A percentile compares a stretch with the other conserved stretches of the same genome.
phyloP scores from a whole-genome alignment of 768 basidiomycete genomes.

The Suillus decipiens region DNA sequence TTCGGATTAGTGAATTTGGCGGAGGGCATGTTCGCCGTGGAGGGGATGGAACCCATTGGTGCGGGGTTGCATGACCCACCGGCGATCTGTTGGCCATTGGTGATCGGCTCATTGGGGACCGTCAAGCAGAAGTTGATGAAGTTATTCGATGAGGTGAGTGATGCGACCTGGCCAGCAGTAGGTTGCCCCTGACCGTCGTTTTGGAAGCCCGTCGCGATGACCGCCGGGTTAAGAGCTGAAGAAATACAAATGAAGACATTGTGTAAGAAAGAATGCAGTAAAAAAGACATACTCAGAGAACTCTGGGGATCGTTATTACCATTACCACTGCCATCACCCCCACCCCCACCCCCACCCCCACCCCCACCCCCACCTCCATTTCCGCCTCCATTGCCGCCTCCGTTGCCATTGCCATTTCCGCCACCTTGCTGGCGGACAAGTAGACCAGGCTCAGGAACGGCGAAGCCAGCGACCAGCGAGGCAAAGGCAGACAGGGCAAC shows the following conservation, averaged over 20 bases:
- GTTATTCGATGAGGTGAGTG: constrained; percentile 58
- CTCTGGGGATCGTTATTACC: constrained; percentile 43
- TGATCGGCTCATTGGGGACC: constrained; percentile 47
- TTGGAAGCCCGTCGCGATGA: constrained; percentile 51
- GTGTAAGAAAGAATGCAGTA: constrained; percentile 11
- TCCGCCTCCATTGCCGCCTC: constrained; percentile 16
- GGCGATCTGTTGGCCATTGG: constrained; percentile 54
- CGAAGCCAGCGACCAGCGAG: constrained; percentile 34
- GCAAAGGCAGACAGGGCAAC: constrained; percentile 41
- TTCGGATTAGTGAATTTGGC: constrained; percentile 47
- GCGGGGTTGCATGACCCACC: constrained; percentile 61
- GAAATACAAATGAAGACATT: constrained; percentile 14
- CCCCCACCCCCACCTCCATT: constrained; percentile 16
- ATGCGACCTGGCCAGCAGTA: constrained; percentile 50
- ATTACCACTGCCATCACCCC: constrained; percentile 13
- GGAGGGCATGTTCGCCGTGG: constrained; percentile 47
- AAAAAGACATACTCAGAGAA: constrained; percentile 27
- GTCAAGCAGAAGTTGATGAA: constrained; percentile 59
- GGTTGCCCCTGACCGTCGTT: constrained; percentile 50
- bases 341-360: neutral
- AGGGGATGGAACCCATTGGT: constrained; percentile 56
- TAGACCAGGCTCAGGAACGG: constrained; percentile 22
- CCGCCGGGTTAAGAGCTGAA: constrained; percentile 51
- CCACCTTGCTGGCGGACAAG: constrained; percentile 23
- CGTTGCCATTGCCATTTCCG: constrained; percentile 20